phyloP scores from a whole-genome alignment of 2,329 filamentous ascomycete species.

The Fusarium circinatum region DNA sequence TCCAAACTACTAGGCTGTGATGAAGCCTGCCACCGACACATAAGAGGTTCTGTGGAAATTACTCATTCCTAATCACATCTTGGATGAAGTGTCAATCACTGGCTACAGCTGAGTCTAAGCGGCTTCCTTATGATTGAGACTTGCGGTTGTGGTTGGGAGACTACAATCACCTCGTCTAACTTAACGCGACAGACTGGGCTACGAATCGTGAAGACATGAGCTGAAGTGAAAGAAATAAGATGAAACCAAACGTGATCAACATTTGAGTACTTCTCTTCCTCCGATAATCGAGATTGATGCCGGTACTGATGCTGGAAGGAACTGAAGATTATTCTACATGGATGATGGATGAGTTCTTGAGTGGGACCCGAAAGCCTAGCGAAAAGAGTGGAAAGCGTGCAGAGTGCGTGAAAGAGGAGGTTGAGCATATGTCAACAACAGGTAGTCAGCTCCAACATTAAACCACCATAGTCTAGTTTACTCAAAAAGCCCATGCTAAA shows the following conservation, averaged over 20 bases:
- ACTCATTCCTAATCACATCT: fast-evolving
- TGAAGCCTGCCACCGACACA: neutral
- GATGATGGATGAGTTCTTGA: too few species aligned
- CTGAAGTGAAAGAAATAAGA: fast-evolving
- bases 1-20: neutral
- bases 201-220: fast-evolving
- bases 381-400: fast-evolving
- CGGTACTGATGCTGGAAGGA: neutral
- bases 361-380: too few species aligned
- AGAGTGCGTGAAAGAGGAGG: fast-evolving
- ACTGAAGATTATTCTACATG: too few species aligned
- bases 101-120: too few species aligned
- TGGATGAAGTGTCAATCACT: neutral
- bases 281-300: neutral
- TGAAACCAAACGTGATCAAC: neutral
- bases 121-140: neutral
- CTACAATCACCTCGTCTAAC: fast-evolving
- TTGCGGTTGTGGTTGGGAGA: too few species aligned
- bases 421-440: neutral
- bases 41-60: fast-evolving
- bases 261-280: fast-evolving
- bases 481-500: too few species aligned
- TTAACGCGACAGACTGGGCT: fast-evolving
- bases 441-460: fast-evolving
- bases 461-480: too few species aligned